Evolutionary conservation across 306 rosid genomes (phyloP).

Genomic region (Cercis canadensis): DNA sequence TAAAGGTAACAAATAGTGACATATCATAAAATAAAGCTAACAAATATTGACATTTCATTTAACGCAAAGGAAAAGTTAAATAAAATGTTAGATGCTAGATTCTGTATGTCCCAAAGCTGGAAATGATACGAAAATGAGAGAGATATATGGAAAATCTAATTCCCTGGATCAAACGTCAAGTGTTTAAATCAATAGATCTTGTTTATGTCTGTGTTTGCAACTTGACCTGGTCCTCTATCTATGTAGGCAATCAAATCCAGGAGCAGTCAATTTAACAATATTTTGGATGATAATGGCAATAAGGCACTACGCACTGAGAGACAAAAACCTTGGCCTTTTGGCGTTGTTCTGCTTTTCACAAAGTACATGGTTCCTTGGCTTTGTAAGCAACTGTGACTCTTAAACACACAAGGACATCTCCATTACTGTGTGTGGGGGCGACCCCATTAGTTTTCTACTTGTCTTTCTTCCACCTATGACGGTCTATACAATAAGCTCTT

Average conservation of each 20-base stretch:
- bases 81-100: no score
- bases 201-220: background rate
- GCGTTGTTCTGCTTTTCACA: constrained; percentile 20
- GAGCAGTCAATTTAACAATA: constrained; percentile 24
- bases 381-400: constrained; percentile 47
- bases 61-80: no score
- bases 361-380: constrained; percentile 43
- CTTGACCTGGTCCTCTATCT: constrained; percentile 27
- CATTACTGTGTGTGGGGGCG: constrained; percentile 49
- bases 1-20: no score
- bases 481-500: constrained; percentile 19
- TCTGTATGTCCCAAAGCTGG: no score
- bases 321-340: constrained; percentile 29
- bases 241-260: background rate
- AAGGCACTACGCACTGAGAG: constrained; percentile 40
- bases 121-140: no score
- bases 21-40: no score
- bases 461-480: constrained; percentile 36
- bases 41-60: no score
- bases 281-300: constrained; percentile 32
- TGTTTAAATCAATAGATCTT: constrained; percentile 1
- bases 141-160: background rate
- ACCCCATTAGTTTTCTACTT: constrained; percentile 7
- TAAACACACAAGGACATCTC: constrained; percentile 42
- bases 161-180: constrained; percentile 31